Percentiles rank a stretch among this genome's conserved stretches.
These are phyloP conservation scores for Penicillium sp. DNA, from an alignment of 2,329 filamentous ascomycete species.

Conservation along the genomic window DNA sequence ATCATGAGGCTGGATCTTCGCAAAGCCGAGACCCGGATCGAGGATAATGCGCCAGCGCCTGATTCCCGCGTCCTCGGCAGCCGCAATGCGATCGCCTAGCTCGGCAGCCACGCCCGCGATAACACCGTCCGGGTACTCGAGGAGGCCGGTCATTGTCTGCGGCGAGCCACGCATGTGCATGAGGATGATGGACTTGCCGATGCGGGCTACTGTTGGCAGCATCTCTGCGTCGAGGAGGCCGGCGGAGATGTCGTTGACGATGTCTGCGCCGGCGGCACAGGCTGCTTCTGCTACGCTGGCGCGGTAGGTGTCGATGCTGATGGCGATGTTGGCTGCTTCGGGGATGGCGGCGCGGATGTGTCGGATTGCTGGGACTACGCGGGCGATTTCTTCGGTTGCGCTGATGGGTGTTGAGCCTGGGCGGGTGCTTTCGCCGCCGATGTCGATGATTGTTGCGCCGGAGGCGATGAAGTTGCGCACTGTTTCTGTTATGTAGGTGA, in stretches of 20 bases:
- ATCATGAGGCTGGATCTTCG: constrained; percentile 80
- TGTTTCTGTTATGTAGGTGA: constrained; percentile 54
- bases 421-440: constrained; percentile 90
- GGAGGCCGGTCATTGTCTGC: constrained; percentile 71
- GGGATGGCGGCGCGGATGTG: constrained; percentile 66
- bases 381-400: constrained; percentile 69
- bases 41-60: constrained; percentile 91
- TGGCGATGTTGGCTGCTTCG: constrained; percentile 62
- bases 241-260: constrained; percentile 92
- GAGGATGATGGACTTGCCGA: constrained; percentile 75
- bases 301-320: constrained; percentile 92
- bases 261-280: constrained; percentile 75
- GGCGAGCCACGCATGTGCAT: constrained; percentile 95
- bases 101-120: constrained; percentile 65
- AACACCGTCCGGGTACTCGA: constrained; percentile 68
- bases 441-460: constrained; percentile 82
- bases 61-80: constrained; percentile 78
- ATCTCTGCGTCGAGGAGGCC: constrained; percentile 76
- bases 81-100: constrained; percentile 66
- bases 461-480: constrained; percentile 62
- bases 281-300: constrained; percentile 76
- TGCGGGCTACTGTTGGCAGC: constrained; percentile 73
- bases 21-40: constrained; percentile 92
- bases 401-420: constrained; percentile 70
- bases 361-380: constrained; percentile 76